phyloP scores from a whole-genome alignment of 129 eudicot genomes.

The Erigeron canadensis region DNA sequence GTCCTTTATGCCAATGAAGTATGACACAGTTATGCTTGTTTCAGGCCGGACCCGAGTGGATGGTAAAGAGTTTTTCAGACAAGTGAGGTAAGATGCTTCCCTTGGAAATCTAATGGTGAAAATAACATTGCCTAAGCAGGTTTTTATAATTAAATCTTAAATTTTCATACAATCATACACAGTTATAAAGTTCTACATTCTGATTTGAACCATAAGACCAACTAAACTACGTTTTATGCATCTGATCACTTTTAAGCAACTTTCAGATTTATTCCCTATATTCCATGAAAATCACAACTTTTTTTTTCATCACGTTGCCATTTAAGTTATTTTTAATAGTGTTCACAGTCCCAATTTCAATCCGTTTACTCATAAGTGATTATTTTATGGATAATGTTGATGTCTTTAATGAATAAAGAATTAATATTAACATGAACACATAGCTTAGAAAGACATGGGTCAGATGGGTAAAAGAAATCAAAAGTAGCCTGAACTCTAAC shows the following conservation, averaged over 20 bases:
- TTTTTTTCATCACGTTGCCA: neutral
- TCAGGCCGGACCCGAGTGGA: slow-evolving; percentile 90
- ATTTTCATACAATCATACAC: too few relatives aligned
- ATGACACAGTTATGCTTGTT: slow-evolving; percentile 32
- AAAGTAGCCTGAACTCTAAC: neutral
- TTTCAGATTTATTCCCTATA: neutral
- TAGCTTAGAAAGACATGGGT: neutral
- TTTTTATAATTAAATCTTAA: neutral
- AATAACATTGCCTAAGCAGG: slow-evolving; percentile 10
- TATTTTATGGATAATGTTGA: neutral
- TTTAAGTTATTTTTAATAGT: neutral
- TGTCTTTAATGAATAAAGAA: neutral
- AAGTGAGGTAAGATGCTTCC: slow-evolving; percentile 78
- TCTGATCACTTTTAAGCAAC: neutral
- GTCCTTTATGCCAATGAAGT: neutral
- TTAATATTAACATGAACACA: neutral
- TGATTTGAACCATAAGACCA: neutral
- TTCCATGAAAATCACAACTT: slow-evolving; percentile 1
- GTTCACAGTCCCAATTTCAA: neutral
- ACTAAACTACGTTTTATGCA: neutral
- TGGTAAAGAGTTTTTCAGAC: slow-evolving; percentile 96
- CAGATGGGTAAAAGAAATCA: neutral
- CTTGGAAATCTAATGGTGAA: slow-evolving; percentile 12
- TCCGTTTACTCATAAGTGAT: neutral
- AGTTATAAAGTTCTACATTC: neutral